Conservation (phyloP, 2,329 filamentous ascomycete genomes). For the Triangularia setosa region DNA sequence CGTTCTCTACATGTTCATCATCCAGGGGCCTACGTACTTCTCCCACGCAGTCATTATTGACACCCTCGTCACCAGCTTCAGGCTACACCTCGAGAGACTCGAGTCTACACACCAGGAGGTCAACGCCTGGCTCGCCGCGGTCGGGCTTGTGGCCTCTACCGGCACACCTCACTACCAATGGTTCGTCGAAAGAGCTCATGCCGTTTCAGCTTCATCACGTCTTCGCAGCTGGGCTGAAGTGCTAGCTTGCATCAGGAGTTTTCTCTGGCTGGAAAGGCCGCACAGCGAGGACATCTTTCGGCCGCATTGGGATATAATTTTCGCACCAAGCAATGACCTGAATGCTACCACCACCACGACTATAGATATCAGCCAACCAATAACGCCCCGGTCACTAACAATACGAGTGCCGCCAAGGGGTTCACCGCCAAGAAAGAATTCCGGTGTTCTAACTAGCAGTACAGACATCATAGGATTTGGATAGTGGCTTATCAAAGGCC, state of each 20-base stretch:
- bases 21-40: constrained; percentile 55
- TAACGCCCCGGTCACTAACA: not conserved
- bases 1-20: constrained; percentile 49
- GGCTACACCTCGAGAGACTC: constrained; percentile 28
- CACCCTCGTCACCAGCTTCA: constrained; percentile 33
- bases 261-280: constrained; percentile 31
- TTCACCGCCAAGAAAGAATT: not conserved
- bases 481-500: no score
- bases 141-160: constrained; percentile 38
- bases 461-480: not conserved
- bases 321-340: not conserved
- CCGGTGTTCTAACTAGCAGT: not conserved
- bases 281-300: constrained; percentile 25
- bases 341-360: not conserved
- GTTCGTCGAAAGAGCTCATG: constrained; percentile 29
- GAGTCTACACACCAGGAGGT: constrained; percentile 22
- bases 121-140: constrained; percentile 39
- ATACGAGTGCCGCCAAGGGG: not conserved
- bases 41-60: constrained; percentile 43
- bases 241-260: constrained; percentile 18
- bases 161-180: constrained; percentile 29
- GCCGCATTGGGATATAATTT: constrained; percentile 24
- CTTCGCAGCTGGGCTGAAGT: constrained; percentile 27
- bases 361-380: not conserved
- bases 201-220: not conserved